A percentile compares a stretch with the other conserved stretches of the same genome.
phyloP scores from a whole-genome alignment of 2,329 filamentous ascomycete species.

The Clathrospora elynae region DNA sequence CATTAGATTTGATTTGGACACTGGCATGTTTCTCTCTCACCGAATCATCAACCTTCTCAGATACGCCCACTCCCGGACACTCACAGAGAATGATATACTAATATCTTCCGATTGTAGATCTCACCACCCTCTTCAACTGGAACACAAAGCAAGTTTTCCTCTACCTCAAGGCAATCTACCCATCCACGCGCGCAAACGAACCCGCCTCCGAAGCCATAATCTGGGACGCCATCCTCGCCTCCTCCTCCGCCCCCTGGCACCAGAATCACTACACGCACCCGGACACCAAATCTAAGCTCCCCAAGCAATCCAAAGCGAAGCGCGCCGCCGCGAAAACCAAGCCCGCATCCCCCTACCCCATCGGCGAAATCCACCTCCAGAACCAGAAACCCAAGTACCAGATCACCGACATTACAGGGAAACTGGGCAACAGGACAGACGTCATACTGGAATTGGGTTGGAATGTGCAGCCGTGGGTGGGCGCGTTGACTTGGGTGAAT shows the following conservation, averaged over 20 bases:
- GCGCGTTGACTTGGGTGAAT: slow-evolving; percentile 77
- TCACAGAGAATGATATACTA: too few relatives aligned
- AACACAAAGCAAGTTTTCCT: slow-evolving; percentile 99
- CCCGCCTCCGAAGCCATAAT: slow-evolving; percentile 73
- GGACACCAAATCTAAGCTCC: slow-evolving; percentile 60
- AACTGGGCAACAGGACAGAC: slow-evolving; percentile 73
- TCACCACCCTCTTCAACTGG: slow-evolving; percentile 94
- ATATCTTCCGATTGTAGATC: slow-evolving; percentile 61
- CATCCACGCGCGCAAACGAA: slow-evolving; percentile 51
- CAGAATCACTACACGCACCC: slow-evolving; percentile 59
- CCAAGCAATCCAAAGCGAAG: slow-evolving; percentile 47
- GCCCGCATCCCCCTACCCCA: slow-evolving; percentile 44
- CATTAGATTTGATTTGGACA: slow-evolving; percentile 89
- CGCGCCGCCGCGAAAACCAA: slow-evolving; percentile 16
- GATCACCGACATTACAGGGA: slow-evolving; percentile 85
- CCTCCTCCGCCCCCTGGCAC: slow-evolving; percentile 63
- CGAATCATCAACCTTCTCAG: slow-evolving; percentile 1
- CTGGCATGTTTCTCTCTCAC: slow-evolving; percentile 54
- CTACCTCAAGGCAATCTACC: slow-evolving; percentile 83
- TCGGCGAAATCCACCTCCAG: slow-evolving; percentile 75
- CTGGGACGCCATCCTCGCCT: slow-evolving; percentile 94
- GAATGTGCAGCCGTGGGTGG: slow-evolving; percentile 98
- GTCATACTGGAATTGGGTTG: slow-evolving; percentile 84
- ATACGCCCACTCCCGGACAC: too few relatives aligned
- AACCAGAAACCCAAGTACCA: slow-evolving; percentile 96